Evolutionary conservation across 2,329 filamentous ascomycete genomes (phyloP), one percentile per base, ranked within the genome.

Genomic region (Sporothrix variecibatus): DNA sequence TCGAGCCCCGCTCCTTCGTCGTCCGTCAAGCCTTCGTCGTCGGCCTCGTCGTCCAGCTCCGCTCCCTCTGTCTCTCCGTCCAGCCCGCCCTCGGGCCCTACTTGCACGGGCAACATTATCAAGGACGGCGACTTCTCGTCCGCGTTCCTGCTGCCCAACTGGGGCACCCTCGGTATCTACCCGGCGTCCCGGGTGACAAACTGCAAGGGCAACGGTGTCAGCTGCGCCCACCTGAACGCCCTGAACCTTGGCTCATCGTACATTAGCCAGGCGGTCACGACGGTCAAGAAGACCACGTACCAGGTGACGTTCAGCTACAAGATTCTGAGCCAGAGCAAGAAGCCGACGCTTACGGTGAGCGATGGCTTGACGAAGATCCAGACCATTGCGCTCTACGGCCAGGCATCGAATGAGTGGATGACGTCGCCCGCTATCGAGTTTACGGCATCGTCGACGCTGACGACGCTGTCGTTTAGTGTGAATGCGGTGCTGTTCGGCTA

Each of bases 61-160:
- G 34, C 26, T 26, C 68, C 43, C 7, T 51, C 65, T 40, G 28
- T 28, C 34, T 26, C 38, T 2, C 68, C 68, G 51, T 4, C 51
- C 34, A 58, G 34, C 69, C 51, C 51, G 20, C 51, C 69, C 20
- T 71, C 69, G 34, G 34, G 26, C 43, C 8, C 38, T 5, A 11
- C 12, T 12, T 60, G 60, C 60, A 23, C 34, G 1, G 69, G 53
- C 69, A 72, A 72, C 69, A 34, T 72, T 31, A 20, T 72, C 53
- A 31, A 46, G 40, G 40, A 72, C 56, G 38, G 26, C 53, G 17
- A 12, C 38, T 72, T 72, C 15, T 12, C 53, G 2, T 23, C 49
- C 23, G 5, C 2, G 9, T 28, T 40, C 68, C 34, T 71, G 49
- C 51, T 43, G n/a, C 68, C 51, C 20, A 23, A 71, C 68, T 71